Evolutionary conservation across 169 alveolate genomes (phyloP).

Genomic region (Haemoproteus tartakovskyi): DNA sequence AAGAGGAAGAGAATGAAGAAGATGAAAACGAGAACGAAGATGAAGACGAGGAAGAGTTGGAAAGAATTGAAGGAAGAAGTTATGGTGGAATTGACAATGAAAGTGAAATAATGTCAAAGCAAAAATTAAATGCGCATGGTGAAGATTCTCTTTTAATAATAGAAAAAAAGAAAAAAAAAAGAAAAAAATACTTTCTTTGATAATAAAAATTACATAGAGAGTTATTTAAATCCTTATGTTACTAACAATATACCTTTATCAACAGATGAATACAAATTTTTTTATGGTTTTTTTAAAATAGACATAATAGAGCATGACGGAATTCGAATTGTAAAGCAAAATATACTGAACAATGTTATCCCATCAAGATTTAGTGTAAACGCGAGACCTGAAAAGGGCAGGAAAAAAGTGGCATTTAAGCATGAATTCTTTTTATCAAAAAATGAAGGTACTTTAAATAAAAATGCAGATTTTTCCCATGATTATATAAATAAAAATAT

Average conservation of each 20-base stretch:
- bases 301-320: constrained; percentile 76
- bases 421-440: constrained; percentile 27
- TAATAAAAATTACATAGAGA: constrained; percentile 18
- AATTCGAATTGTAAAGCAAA: constrained; percentile 68
- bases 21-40: background rate
- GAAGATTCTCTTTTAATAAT: too few species aligned
- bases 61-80: constrained; percentile 1
- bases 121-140: too few species aligned
- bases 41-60: background rate
- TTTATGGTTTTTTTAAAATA: constrained; percentile 19
- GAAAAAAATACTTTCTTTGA: constrained; percentile 4
- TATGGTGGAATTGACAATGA: too few species aligned
- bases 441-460: constrained; percentile 2
- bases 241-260: constrained; percentile 41
- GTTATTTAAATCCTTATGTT: constrained; percentile 43
- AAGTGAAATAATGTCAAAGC: too few species aligned
- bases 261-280: constrained; percentile 56
- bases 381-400: constrained; percentile 81
- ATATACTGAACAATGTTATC: constrained; percentile 41
- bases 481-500: constrained; percentile 33
- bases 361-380: constrained; percentile 75
- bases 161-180: constrained; percentile 16
- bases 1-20: background rate
- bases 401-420: constrained; percentile 70
- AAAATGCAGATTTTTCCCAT: background rate